Evolutionary conservation across 2,329 filamentous ascomycete species (phyloP).

Genomic region (Elsinoe batatas): DNA sequence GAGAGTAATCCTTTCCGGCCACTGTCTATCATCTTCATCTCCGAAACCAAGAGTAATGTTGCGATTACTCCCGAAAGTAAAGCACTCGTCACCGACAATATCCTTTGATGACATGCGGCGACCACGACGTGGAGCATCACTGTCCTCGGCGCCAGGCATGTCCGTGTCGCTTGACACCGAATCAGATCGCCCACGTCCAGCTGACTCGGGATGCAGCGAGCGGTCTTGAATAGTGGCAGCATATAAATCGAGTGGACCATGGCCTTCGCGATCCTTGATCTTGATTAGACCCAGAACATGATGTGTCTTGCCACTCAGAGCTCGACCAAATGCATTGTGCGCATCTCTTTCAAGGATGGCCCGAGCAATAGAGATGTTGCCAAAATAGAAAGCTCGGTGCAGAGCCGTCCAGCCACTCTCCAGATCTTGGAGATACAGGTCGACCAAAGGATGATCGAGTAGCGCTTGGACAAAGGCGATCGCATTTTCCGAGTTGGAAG

Average conservation of each 20-base stretch:
- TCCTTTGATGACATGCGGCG: constrained; percentile 14
- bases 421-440: constrained; percentile 75
- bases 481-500: constrained; percentile 60
- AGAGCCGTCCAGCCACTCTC: constrained; percentile 96
- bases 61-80: constrained; percentile 92
- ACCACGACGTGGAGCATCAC: constrained; percentile 16
- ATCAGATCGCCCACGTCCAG: constrained; percentile 25
- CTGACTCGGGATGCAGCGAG: constrained; percentile 41
- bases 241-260: constrained; percentile 89
- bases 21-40: constrained; percentile 92
- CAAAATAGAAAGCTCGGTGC: constrained; percentile 80
- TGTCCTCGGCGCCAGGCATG: constrained; percentile 31
- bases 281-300: constrained; percentile 72
- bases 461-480: constrained; percentile 67
- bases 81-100: constrained; percentile 70
- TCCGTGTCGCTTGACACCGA: constrained; percentile 36
- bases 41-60: constrained; percentile 87
- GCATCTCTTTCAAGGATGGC: constrained; percentile 71
- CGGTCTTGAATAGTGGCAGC: constrained; percentile 74
- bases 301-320: constrained; percentile 47
- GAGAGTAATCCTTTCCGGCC: constrained; percentile 72
- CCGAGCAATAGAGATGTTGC: constrained; percentile 78
- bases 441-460: constrained; percentile 70
- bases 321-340: constrained; percentile 53
- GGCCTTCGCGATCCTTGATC: constrained; percentile 89